Conservation (phyloP, 1,139 yeast genomes). For the Nakaseomyces kungkrabaensis region DNA sequence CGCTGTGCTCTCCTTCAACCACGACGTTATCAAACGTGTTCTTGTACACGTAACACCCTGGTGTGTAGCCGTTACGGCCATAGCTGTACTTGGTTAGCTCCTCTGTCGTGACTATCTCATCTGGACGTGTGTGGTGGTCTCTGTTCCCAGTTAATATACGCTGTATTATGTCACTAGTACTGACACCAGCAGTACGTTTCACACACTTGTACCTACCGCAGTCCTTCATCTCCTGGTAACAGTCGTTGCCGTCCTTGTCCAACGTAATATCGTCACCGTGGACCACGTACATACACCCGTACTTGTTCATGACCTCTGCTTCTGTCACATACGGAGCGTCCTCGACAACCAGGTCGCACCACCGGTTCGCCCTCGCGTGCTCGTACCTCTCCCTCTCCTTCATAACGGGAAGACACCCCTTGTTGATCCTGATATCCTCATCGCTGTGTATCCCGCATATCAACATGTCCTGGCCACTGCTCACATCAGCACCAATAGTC, state of each 20-base stretch:
- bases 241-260: constrained; percentile 89
- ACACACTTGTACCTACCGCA: constrained; percentile 82
- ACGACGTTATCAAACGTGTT: constrained; percentile 3
- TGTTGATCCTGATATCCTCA: constrained; percentile 68
- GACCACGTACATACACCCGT: constrained; percentile 77
- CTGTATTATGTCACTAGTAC: constrained; percentile 93
- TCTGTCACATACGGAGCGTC: constrained; percentile 95
- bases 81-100: constrained; percentile 53
- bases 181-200: constrained; percentile 85
- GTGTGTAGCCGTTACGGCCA: constrained; percentile 49
- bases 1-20: constrained; percentile 28
- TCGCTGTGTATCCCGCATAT: constrained; percentile 85
- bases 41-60: constrained; percentile 52
- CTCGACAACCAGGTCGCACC: constrained; percentile 68
- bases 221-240: constrained; percentile 76
- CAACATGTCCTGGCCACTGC: constrained; percentile 38
- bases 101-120: constrained; percentile 18
- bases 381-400: constrained; percentile 61
- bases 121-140: constrained; percentile 8
- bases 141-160: constrained; percentile 53
- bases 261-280: constrained; percentile 98
- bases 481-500: constrained; percentile 12
- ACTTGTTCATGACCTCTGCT: constrained; percentile 64
- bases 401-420: constrained; percentile 89
- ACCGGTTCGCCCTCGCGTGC: constrained; percentile 84